A percentile compares a stretch with the other conserved stretches of the same genome.
phyloP scores from a whole-genome alignment of 2,329 filamentous ascomycete genomes.

The Lasiodiplodia gonubiensis region DNA sequence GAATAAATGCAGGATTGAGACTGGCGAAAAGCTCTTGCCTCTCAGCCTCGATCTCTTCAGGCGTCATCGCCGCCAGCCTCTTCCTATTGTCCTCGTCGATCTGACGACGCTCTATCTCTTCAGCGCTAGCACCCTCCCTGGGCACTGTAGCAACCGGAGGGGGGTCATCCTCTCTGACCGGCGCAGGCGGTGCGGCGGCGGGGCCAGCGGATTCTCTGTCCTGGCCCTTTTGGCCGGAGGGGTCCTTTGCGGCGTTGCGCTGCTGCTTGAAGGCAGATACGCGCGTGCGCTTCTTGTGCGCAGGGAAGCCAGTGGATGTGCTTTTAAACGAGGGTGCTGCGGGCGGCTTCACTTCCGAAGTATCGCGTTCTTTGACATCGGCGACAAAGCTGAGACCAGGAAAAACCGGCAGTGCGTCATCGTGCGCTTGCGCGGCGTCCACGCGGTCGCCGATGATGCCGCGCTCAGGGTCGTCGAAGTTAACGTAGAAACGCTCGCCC shows the following conservation, averaged over 20 bases:
- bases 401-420: constrained; percentile 37
- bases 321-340: constrained; percentile 65
- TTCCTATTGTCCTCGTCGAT: constrained; percentile 86
- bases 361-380: constrained; percentile 79
- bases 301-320: constrained; percentile 75
- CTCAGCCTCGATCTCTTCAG: constrained; percentile 80
- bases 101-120: constrained; percentile 66
- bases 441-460: constrained; percentile 53
- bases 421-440: constrained; percentile 41
- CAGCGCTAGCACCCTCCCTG: constrained; percentile 35
- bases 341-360: constrained; percentile 65
- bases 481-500: constrained; percentile 66
- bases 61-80: constrained; percentile 77
- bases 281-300: constrained; percentile 76
- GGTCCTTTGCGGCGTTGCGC: constrained; percentile 41
- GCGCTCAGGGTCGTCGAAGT: constrained; percentile 53
- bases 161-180: neutral
- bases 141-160: neutral
- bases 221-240: neutral
- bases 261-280: constrained; percentile 82
- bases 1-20: constrained; percentile 75
- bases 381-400: constrained; percentile 60
- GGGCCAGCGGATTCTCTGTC: neutral
- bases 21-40: constrained; percentile 79
- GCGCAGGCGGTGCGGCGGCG: neutral